Conservation (phyloP, 2,329 filamentous ascomycete species). For the Cladosporium austrohemisphaericum region DNA sequence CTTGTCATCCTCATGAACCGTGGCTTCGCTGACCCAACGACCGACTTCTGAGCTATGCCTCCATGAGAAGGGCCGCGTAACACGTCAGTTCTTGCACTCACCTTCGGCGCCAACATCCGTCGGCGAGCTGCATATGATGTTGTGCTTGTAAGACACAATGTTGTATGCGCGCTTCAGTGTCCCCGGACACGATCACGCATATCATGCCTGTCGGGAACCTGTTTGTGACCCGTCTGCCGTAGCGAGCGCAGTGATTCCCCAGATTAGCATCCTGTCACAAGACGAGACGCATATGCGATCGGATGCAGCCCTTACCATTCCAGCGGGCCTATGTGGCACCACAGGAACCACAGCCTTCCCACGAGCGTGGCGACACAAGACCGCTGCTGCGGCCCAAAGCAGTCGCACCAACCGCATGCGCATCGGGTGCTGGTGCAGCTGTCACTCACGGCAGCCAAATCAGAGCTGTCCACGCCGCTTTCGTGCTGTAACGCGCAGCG, state of each 20-base stretch:
- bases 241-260: background rate
- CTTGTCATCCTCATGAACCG: too few species aligned
- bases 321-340: background rate
- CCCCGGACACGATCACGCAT: background rate
- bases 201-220: background rate
- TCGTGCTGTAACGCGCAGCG: background rate
- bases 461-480: background rate
- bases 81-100: too few species aligned
- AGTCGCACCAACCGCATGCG: background rate
- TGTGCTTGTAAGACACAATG: background rate
- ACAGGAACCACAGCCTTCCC: background rate
- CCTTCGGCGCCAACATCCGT: background rate
- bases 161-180: too few species aligned
- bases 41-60: too few species aligned
- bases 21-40: too few species aligned
- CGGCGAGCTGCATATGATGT: background rate
- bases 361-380: slow-evolving; percentile 8
- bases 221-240: background rate
- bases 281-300: slow-evolving; percentile 4
- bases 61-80: too few species aligned
- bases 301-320: background rate
- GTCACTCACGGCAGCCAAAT: slow-evolving; percentile 10
- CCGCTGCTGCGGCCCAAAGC: background rate
- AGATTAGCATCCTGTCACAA: background rate
- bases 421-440: slow-evolving; percentile 7